These are phyloP conservation scores for Suhomyces ambrosiae DNA, from an alignment of 1,139 yeast species.

Conservation along the genomic window DNA sequence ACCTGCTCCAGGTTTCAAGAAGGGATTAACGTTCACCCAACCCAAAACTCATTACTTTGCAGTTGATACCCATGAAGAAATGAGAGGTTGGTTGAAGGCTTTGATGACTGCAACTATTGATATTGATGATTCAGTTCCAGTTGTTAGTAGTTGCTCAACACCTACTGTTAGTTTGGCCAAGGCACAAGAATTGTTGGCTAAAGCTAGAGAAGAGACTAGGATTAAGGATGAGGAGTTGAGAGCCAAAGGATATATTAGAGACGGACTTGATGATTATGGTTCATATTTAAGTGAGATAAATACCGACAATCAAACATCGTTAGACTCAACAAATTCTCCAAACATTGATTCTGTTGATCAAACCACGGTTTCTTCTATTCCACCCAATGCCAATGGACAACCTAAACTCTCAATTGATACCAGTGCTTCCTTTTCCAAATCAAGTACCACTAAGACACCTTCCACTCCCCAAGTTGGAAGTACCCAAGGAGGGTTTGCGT, in stretches of 20 bases:
- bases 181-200: constrained; percentile 84
- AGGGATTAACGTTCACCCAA: constrained; percentile 94
- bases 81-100: constrained; percentile 96
- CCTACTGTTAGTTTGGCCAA: constrained; percentile 86
- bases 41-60: constrained; percentile 96
- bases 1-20: constrained; percentile 96
- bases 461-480: constrained; percentile 33
- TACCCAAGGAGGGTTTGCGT: constrained; percentile 50
- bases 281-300: constrained; percentile 25
- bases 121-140: constrained; percentile 89
- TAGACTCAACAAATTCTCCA: constrained; percentile 24
- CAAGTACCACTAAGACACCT: constrained; percentile 24
- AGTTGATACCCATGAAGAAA: constrained; percentile 85
- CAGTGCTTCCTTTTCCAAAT: constrained; percentile 15
- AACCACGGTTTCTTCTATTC: constrained; percentile 28
- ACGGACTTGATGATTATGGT: constrained; percentile 27
- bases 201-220: constrained; percentile 74
- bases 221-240: constrained; percentile 58
- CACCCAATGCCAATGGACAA: constrained; percentile 15
- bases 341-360: constrained; percentile 38
- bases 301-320: constrained; percentile 17
- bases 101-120: constrained; percentile 95
- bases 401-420: constrained; percentile 43
- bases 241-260: constrained; percentile 40
- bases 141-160: constrained; percentile 90